phyloP scores from a whole-genome alignment of 208 protist species.

The Leishmania gerbilli region DNA sequence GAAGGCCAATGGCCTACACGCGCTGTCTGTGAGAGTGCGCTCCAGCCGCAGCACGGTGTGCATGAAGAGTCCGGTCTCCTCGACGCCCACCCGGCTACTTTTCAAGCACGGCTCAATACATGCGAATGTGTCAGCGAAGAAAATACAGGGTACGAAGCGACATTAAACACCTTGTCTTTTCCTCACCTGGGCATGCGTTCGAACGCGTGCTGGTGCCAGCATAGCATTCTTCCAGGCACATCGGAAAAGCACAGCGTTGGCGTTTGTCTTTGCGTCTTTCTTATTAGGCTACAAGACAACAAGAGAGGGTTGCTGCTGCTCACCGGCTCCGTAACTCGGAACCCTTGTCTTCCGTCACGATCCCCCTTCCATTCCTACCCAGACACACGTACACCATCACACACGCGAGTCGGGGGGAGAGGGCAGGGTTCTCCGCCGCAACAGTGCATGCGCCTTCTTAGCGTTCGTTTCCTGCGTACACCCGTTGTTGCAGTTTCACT shows the following conservation, averaged over 20 bases:
- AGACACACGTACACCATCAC: not conserved
- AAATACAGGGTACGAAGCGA: not conserved
- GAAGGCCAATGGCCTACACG: not conserved
- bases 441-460: not conserved
- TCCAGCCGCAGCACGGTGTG: not conserved
- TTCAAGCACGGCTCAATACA: not conserved
- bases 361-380: not conserved
- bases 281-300: not conserved
- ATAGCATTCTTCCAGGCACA: not conserved
- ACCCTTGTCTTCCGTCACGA: not conserved
- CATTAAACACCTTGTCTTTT: not conserved
- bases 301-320: not conserved
- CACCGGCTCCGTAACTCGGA: not conserved
- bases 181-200: not conserved
- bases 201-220: not conserved
- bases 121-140: not conserved
- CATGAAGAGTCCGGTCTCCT: not conserved
- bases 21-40: not conserved
- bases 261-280: not conserved
- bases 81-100: not conserved
- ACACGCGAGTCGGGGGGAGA: not conserved
- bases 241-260: no score
- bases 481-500: not conserved
- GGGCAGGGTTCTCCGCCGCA: not conserved
- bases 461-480: not conserved